These are phyloP conservation scores for Aspergillus carlsbadensis DNA, from an alignment of 495 filamentous ascomycete genomes.

Conservation along the genomic window DNA sequence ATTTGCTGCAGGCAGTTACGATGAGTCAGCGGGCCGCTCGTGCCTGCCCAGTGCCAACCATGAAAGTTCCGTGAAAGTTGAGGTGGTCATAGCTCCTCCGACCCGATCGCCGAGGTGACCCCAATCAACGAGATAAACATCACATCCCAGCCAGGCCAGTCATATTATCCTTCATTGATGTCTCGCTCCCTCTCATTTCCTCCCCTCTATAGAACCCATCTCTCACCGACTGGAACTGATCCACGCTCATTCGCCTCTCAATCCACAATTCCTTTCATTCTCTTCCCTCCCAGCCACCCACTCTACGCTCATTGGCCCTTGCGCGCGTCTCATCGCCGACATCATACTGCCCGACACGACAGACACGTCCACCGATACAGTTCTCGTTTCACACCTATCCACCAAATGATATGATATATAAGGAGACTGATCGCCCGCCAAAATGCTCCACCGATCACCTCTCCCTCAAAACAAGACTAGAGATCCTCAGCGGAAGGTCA, in stretches of 20 bases:
- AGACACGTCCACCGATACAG: constrained; percentile 18
- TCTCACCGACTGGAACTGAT: constrained; percentile 1
- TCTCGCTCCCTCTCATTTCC: not conserved
- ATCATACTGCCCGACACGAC: constrained; percentile 10
- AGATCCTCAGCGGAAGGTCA: constrained; percentile 57
- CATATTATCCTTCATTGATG: not conserved
- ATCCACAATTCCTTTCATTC: not conserved
- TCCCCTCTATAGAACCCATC: not conserved
- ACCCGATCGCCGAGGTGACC: no score
- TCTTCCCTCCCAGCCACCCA: constrained; percentile 22
- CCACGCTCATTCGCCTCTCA: constrained; percentile 1
- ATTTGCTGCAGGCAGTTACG: no score
- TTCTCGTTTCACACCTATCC: constrained; percentile 15
- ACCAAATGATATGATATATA: constrained; percentile 15
- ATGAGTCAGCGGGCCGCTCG: no score
- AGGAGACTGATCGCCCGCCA: constrained; percentile 1
- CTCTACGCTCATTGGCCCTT: constrained; percentile 21
- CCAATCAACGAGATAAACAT: no score
- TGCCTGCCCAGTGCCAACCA: no score
- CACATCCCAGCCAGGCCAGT: not conserved
- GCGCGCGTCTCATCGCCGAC: constrained; percentile 16
- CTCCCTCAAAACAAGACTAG: constrained; percentile 27
- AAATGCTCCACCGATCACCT: constrained; percentile 39
- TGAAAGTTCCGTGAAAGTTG: no score
- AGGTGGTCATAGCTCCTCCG: no score